Conservation (phyloP, 2,329 filamentous ascomycete species). For the Pseudocercospora fijiensis region DNA sequence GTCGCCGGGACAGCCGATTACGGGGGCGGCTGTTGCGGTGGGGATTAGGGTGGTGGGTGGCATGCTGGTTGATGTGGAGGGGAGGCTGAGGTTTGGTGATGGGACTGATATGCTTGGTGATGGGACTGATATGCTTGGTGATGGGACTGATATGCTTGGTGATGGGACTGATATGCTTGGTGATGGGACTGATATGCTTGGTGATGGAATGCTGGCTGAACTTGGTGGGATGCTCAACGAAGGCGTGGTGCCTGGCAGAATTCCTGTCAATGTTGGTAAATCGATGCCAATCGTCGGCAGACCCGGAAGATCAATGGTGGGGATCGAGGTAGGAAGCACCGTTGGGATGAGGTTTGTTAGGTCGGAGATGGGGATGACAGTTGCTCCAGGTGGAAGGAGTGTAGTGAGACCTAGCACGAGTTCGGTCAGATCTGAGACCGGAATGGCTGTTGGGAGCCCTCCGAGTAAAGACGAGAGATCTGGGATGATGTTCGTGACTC, state of each 20-base stretch:
- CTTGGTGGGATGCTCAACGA: neutral
- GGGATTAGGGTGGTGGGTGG: constrained; percentile 16
- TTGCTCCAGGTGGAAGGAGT: neutral
- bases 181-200: neutral
- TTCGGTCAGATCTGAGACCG: neutral
- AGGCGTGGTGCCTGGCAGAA: neutral
- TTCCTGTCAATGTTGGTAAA: neutral
- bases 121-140: neutral
- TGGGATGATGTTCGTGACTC: neutral
- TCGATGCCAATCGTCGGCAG: neutral
- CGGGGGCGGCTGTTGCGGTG: constrained; percentile 20
- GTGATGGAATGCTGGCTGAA: neutral
- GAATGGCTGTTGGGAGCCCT: neutral
- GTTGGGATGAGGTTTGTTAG: neutral
- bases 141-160: neutral
- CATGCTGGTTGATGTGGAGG: neutral
- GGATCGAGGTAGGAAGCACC: neutral
- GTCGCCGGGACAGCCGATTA: constrained; percentile 30
- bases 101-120: neutral
- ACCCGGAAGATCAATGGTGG: neutral
- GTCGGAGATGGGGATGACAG: neutral
- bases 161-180: neutral
- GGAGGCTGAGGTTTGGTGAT: constrained; percentile 1
- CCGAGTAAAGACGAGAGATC: constrained; percentile 4
- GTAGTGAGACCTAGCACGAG: neutral